A percentile compares a stretch with the other conserved stretches of the same genome.
Evolutionary conservation across 306 rosid species (phyloP).

Genomic region (Quercus glauca): DNA sequence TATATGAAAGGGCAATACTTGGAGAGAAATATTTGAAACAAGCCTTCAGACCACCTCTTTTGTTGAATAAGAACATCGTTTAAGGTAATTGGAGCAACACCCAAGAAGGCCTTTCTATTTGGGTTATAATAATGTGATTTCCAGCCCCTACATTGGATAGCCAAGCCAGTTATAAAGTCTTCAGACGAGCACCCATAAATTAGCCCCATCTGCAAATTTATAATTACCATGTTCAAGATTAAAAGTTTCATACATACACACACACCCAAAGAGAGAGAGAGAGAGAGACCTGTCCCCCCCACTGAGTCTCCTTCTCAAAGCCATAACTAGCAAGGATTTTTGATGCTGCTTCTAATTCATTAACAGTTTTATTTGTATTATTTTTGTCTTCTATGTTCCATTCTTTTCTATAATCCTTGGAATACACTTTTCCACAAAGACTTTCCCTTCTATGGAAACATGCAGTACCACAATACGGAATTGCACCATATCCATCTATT

Average conservation of each 20-base stretch:
- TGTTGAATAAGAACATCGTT: constrained; percentile 45
- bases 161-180: constrained; percentile 55
- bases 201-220: constrained; percentile 55
- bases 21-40: constrained; percentile 57
- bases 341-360: constrained; percentile 49
- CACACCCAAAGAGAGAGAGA: neutral
- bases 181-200: constrained; percentile 65
- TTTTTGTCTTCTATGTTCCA: constrained; percentile 6
- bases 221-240: neutral
- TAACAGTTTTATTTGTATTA: constrained; percentile 26
- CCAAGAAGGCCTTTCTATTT: constrained; percentile 48
- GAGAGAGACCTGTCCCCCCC: constrained; percentile 64
- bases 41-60: constrained; percentile 63
- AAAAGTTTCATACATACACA: neutral
- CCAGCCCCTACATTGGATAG: constrained; percentile 71
- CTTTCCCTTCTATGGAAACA: constrained; percentile 71
- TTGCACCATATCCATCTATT: constrained; percentile 41
- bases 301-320: constrained; percentile 54
- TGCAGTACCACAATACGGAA: constrained; percentile 64
- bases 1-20: constrained; percentile 74
- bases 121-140: constrained; percentile 68
- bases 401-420: constrained; percentile 22
- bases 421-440: constrained; percentile 39
- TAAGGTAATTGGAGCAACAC: constrained; percentile 64
- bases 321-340: constrained; percentile 50